A percentile compares a stretch with the other conserved stretches of the same genome.
Evolutionary conservation across 1,139 yeast genomes (phyloP).

Genomic region (Suhomyces bolitotheri): DNA sequence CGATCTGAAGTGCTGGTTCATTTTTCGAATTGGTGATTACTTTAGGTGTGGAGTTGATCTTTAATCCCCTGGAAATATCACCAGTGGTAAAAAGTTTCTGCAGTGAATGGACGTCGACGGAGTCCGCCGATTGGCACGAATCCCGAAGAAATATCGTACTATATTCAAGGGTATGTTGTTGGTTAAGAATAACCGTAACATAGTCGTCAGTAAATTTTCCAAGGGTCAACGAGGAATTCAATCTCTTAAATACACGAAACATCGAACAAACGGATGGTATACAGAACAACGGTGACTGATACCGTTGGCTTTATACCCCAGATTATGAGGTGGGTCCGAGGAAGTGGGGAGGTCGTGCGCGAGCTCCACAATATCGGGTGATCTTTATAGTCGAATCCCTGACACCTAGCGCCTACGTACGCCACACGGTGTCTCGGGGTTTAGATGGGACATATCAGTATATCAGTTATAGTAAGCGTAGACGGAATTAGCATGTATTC

Average conservation of each 20-base stretch:
- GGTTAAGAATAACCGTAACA: slow-evolving; percentile 23
- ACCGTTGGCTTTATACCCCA: slow-evolving; percentile 5
- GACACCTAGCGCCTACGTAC: too few species aligned
- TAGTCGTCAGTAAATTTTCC: slow-evolving; percentile 19
- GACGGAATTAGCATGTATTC: too few species aligned
- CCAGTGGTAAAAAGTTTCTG: slow-evolving; percentile 73
- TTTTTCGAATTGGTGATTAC: slow-evolving; percentile 27
- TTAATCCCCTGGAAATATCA: slow-evolving; percentile 31
- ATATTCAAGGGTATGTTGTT: slow-evolving; percentile 39
- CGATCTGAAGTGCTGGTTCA: slow-evolving; percentile 35
- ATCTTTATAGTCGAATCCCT: too few species aligned
- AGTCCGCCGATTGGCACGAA: slow-evolving; percentile 50
- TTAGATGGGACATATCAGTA: too few species aligned
- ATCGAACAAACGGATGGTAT: background rate
- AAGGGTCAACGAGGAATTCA: slow-evolving; percentile 13
- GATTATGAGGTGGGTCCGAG: too few species aligned
- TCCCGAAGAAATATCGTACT: slow-evolving; percentile 65
- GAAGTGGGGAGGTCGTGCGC: too few species aligned
- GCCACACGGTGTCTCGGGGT: too few species aligned
- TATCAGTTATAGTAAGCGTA: too few species aligned
- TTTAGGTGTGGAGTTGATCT: slow-evolving; percentile 28
- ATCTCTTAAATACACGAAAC: slow-evolving; percentile 8
- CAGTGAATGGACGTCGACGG: slow-evolving; percentile 57
- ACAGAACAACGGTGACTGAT: background rate
- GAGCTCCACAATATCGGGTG: too few species aligned